These are phyloP conservation scores for Steccherinum ochraceum DNA, from an alignment of 768 basidiomycete species.

Conservation along the genomic window DNA sequence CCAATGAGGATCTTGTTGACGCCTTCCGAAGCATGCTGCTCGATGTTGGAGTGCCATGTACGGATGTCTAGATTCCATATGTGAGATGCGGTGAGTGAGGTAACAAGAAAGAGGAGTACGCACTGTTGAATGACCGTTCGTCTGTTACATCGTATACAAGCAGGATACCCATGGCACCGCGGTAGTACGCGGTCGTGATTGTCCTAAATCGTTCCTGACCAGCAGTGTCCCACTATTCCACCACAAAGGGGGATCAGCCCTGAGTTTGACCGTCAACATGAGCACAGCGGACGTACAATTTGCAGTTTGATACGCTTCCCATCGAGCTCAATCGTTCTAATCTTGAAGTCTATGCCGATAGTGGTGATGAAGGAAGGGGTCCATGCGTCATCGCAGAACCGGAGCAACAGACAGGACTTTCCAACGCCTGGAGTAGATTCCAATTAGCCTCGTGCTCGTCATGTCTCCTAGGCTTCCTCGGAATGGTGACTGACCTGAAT, in stretches of 20 bases:
- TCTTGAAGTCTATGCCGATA: slow-evolving; percentile 99
- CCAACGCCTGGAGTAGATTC: slow-evolving; percentile 64
- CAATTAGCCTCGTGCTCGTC: neutral
- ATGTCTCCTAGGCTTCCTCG: neutral
- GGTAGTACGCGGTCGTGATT: slow-evolving; percentile 98
- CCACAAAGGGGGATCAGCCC: too few species aligned
- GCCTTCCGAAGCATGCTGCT: slow-evolving; percentile 97
- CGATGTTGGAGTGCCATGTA: slow-evolving; percentile 96
- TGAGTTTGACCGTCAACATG: neutral
- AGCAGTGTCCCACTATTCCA: slow-evolving; percentile 99
- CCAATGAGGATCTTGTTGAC: slow-evolving; percentile 99
- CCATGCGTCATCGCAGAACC: slow-evolving; percentile 99
- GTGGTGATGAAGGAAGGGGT: slow-evolving; percentile 99
- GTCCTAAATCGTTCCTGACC: slow-evolving; percentile 98
- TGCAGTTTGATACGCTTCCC: slow-evolving; percentile 99
- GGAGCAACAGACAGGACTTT: slow-evolving; percentile 91
- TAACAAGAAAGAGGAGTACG: too few species aligned
- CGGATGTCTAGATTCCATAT: slow-evolving; percentile 68
- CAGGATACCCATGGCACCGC: slow-evolving; percentile 97
- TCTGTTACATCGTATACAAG: slow-evolving; percentile 99
- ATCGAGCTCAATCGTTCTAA: slow-evolving; percentile 96
- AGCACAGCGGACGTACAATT: slow-evolving; percentile 61
- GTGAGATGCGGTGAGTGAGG: slow-evolving; percentile 7
- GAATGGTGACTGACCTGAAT: slow-evolving; percentile 58
- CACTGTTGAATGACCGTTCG: slow-evolving; percentile 92